Evolutionary conservation across 495 filamentous ascomycete genomes (phyloP), one percentile per base, ranked within the genome.

Genomic region (Pyrenopolyporus hunteri): DNA sequence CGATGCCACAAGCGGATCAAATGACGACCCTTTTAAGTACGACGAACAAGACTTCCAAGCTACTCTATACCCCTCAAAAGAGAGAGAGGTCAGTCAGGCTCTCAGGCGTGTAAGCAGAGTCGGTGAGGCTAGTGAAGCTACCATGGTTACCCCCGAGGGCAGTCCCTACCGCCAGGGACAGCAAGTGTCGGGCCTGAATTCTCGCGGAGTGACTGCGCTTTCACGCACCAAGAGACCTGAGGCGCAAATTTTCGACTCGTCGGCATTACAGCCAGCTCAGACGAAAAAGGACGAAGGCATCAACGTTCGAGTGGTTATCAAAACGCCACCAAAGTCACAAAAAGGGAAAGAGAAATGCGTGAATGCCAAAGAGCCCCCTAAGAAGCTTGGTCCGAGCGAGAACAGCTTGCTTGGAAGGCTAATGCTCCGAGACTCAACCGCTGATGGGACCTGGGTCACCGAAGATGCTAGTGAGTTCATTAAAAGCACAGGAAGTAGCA

Each of bases 401-500:
- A n/a, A 42, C 10, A 37, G 20, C 19, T 36, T 9, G 4, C 42
- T 31, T 3, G 9, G 31, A 11, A 47, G 36, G 6, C 16, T 49
- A 0, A 8, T 19, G 0, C 13, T 37, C 0, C 20, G 45, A 6
- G 59, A 56, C 11, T 53, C 25, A 17, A 57, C 57, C 8, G 57
- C 57, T 4, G 61, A 63, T 8, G 35, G 26, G 11, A 64, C 67
- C 9, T 72, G 70, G 70, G 56, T 66, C 2, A 72, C 70, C 0
- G 67, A 66, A 3, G 19, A 11, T 17, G 20, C 20, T 13, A 42
- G 37, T 23, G 37, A 42, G 10, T 22, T 45, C 20, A 45, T 45
- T 3, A 28, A 45, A 23, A 22, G 25, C 0, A 13, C 42, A 28
- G 42, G 75, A n/a, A 74, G 73, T 55, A 76, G 75, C 33, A 63